Evolutionary conservation across 208 protist genomes (phyloP), one percentile per base, ranked within the genome.

Genomic region (Borovskyia barvae): DNA sequence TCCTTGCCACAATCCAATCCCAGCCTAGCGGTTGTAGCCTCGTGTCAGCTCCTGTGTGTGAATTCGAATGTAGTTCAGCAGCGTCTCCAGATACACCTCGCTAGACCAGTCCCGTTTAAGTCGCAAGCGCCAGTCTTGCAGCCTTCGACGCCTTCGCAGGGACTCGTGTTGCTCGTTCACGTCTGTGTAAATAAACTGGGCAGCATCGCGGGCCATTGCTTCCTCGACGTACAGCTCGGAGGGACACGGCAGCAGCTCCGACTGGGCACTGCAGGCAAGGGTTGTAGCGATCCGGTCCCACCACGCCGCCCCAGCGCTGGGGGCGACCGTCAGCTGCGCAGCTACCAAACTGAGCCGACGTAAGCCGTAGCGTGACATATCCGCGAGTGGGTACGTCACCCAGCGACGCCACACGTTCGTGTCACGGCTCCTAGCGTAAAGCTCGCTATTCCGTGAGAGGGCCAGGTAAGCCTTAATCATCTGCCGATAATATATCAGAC

Each of bases 401-500:
- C 61, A 59, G 28, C 77, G 79, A 14, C 77, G 62, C 69, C 72
- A 63, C 1, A 22, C 41, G 53, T 77, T 93, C 15, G 24, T 43
- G 28, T 86, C 69, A 19, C 82, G 81, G 62, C 79, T 86, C 32
- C 82, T 79, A 17, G 80, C 86, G 59, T 88, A 93, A 24, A 89
- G 53, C 32, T 46, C 65, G 25, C 62, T 65, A 60, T 56, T 81
- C 47, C 85, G 75, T 39, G 68, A 72, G 43, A 88, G 55, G 33
- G 48, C 52, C 19, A 78, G 37, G 56, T 90, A 86, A 24, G 80
- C 77, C n/a, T 46, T 43, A 25, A 86, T 70, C 70, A 90, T 84
- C 46, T 75, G 66, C 1, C 60, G 64, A n/a, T 71, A 69, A 66
- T 86, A 82, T 14, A 75, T 17, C 1, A 77, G 28, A 14, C 76